Evolutionary conservation across 176 grass and related monocot genomes (phyloP).

Genomic region (Echinochloa phyllopogon): DNA sequence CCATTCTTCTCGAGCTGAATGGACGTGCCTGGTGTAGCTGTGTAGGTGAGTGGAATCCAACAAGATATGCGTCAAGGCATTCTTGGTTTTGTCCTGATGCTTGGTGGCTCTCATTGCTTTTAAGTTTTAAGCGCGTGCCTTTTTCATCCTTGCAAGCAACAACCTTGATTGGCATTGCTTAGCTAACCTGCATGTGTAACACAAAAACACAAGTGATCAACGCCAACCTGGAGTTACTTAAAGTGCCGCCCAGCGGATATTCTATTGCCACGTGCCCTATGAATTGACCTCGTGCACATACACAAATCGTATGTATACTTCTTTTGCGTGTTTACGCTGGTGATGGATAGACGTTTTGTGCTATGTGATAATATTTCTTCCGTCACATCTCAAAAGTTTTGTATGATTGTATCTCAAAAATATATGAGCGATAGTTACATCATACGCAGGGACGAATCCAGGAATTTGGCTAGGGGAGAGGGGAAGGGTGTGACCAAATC

Average conservation of each 20-base stretch:
- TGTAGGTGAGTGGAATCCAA: slow-evolving; percentile 21
- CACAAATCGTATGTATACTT: neutral
- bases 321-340: slow-evolving; percentile 13
- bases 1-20: slow-evolving; percentile 31
- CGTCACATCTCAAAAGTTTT: neutral
- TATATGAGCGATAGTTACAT: neutral
- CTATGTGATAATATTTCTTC: neutral
- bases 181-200: slow-evolving; percentile 50
- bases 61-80: slow-evolving; percentile 4
- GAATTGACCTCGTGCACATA: slow-evolving; percentile 24
- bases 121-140: slow-evolving; percentile 19
- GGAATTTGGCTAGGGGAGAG: too few species aligned
- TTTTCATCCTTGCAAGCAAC: slow-evolving; percentile 51
- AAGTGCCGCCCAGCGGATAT: neutral
- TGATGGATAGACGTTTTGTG: neutral
- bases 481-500: too few species aligned
- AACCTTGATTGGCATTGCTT: slow-evolving; percentile 26
- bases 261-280: slow-evolving; percentile 38
- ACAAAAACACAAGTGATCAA: slow-evolving; percentile 33
- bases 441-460: neutral
- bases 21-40: neutral
- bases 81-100: slow-evolving; percentile 40
- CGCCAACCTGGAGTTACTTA: neutral
- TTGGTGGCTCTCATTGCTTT: slow-evolving; percentile 32
- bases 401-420: neutral